These are phyloP conservation scores for Chytriomyces sp. DNA, from an alignment of 192 early-diverging fungal species.

Conservation along the genomic window DNA sequence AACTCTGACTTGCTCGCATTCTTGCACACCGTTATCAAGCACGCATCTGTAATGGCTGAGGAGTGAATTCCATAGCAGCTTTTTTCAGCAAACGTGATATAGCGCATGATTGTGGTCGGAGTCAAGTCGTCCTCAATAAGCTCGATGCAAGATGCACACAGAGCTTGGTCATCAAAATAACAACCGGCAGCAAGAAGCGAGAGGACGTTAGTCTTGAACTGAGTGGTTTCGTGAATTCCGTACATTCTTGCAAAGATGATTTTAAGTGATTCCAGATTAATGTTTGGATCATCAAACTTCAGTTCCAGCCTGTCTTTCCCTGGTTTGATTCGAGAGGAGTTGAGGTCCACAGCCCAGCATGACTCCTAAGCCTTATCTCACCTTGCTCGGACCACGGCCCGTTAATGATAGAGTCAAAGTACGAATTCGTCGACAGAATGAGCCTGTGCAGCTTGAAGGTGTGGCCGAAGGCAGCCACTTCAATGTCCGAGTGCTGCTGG, in stretches of 20 bases:
- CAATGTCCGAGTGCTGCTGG: constrained; percentile 35
- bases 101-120: constrained; percentile 32
- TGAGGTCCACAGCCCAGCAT: too few relatives aligned
- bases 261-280: constrained; percentile 35
- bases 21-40: constrained; percentile 38
- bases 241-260: constrained; percentile 42
- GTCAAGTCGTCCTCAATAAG: constrained; percentile 33
- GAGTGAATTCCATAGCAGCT: constrained; percentile 42
- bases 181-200: constrained; percentile 32
- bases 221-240: constrained; percentile 22
- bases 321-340: too few relatives aligned
- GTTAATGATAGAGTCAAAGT: constrained; percentile 42
- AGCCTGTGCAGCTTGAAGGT: constrained; percentile 45
- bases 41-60: constrained; percentile 32
- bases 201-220: constrained; percentile 23
- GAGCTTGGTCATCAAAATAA: constrained; percentile 39
- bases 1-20: constrained; percentile 18
- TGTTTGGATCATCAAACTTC: constrained; percentile 41
- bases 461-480: constrained; percentile 37
- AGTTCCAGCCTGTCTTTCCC: constrained; percentile 22
- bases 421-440: constrained; percentile 38
- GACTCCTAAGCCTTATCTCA: too few relatives aligned
- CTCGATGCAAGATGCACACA: constrained; percentile 11
- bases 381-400: constrained; percentile 35
- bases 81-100: constrained; percentile 36